Conservation (phyloP, 2,329 filamentous ascomycete genomes). For the Remersonia thermophila region DNA sequence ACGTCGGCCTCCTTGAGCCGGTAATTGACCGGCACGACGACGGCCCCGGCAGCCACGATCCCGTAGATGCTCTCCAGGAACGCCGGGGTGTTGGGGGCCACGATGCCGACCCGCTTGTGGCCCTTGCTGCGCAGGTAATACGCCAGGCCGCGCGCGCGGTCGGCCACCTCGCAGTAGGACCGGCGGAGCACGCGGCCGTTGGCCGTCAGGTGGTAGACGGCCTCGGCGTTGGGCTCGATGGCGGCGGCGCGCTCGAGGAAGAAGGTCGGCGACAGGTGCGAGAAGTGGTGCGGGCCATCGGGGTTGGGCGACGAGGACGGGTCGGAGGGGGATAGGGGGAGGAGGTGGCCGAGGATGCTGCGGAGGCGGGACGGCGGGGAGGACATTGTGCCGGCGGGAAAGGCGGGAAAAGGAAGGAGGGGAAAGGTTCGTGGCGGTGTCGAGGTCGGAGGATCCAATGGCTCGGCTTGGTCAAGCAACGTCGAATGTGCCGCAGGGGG, state of each 20-base stretch:
- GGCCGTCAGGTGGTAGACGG: constrained; percentile 74
- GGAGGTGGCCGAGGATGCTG: constrained; percentile 19
- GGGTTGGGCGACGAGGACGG: no score
- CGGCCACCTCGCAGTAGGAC: constrained; percentile 69
- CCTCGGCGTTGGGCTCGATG: constrained; percentile 76
- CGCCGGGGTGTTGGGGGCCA: constrained; percentile 86
- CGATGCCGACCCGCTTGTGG: constrained; percentile 67
- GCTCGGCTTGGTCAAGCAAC: no score
- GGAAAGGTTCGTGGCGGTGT: no score
- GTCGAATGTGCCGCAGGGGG: no score
- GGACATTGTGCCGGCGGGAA: constrained; percentile 12
- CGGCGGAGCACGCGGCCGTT: constrained; percentile 63
- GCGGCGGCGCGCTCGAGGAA: constrained; percentile 71
- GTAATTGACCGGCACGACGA: constrained; percentile 57
- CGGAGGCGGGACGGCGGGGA: constrained; percentile 15
- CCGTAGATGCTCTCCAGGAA: constrained; percentile 88
- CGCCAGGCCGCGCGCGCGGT: constrained; percentile 75
- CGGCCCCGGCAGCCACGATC: constrained; percentile 66
- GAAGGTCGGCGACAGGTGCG: constrained; percentile 73
- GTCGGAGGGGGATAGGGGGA: constrained; percentile 19
- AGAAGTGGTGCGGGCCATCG: constrained; percentile 51
- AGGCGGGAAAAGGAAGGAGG: neutral
- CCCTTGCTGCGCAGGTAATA: constrained; percentile 72
- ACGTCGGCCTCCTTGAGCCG: constrained; percentile 72
- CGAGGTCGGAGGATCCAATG: no score